Evolutionary conservation across 2,329 filamentous ascomycete genomes (phyloP).

Genomic region (Apiospora sp.): DNA sequence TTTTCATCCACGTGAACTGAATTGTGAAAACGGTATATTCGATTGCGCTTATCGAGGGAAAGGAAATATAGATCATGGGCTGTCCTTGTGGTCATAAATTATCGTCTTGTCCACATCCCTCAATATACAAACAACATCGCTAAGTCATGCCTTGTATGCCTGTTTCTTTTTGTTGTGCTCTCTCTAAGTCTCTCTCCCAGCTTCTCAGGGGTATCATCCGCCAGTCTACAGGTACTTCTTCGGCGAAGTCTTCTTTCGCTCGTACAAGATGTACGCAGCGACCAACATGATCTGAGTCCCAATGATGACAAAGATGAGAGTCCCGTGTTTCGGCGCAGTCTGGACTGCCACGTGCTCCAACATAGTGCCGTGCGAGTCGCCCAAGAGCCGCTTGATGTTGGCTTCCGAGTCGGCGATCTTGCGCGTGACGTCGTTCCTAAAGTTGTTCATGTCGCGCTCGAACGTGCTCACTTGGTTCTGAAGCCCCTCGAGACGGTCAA

Average conservation of each 20-base stretch:
- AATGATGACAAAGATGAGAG: slow-evolving; percentile 74
- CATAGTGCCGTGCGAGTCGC: slow-evolving; percentile 58
- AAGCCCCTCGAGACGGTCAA: slow-evolving; percentile 54
- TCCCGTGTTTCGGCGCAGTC: slow-evolving; percentile 57
- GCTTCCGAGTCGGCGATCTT: slow-evolving; percentile 60
- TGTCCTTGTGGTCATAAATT: not conserved
- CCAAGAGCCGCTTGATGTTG: slow-evolving; percentile 60
- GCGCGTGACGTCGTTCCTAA: slow-evolving; percentile 62
- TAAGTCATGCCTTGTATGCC: not conserved
- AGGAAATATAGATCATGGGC: slow-evolving; percentile 10
- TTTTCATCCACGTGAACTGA: no score
- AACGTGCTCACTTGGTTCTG: slow-evolving; percentile 58
- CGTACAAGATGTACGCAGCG: slow-evolving; percentile 77
- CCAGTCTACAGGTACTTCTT: slow-evolving; percentile 83
- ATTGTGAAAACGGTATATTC: not conserved
- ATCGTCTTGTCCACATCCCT: not conserved
- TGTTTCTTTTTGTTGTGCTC: not conserved
- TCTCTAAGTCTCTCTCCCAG: not conserved
- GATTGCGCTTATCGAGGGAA: not conserved
- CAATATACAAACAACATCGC: slow-evolving; percentile 20
- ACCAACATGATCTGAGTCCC: slow-evolving; percentile 77
- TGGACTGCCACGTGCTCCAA: slow-evolving; percentile 55
- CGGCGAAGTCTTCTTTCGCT: slow-evolving; percentile 79
- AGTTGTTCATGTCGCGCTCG: slow-evolving; percentile 64
- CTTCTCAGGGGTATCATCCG: not conserved